Percentiles rank a stretch among this genome's conserved stretches.
phyloP scores from a whole-genome alignment of 495 filamentous ascomycete species.

The Podospora tetraspora region DNA sequence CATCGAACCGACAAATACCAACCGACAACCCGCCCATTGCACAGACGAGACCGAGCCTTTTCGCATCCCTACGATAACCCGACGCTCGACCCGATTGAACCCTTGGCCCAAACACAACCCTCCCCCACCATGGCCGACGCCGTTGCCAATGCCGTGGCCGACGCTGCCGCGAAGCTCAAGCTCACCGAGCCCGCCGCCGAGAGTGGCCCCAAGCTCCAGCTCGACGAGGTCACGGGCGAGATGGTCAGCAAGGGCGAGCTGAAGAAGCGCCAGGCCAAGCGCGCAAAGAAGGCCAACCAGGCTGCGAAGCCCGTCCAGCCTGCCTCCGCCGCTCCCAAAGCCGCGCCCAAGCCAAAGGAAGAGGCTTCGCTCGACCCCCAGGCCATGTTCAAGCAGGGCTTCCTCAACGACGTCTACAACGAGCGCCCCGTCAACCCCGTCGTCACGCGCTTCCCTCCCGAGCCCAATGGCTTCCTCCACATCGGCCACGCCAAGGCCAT shows the following conservation, averaged over 20 bases:
- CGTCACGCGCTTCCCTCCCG: conserved; percentile 84
- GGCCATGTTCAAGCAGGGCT: conserved; percentile 80
- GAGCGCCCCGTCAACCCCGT: conserved; percentile 63
- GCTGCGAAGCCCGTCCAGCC: conserved; percentile 17
- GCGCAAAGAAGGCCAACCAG: conserved; percentile 54
- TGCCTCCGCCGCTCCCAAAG: conserved; percentile 15
- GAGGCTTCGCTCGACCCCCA: conserved; percentile 56
- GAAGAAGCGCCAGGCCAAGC: conserved; percentile 60
- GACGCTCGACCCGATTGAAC: background rate
- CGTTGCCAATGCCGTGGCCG: conserved; percentile 48
- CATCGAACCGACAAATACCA: background rate
- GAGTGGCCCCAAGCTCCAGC: conserved; percentile 51
- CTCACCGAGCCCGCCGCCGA: conserved; percentile 51
- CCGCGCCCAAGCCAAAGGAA: conserved; percentile 37
- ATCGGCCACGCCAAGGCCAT: conserved; percentile 92
- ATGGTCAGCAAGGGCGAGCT: conserved; percentile 61
- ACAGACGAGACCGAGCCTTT: background rate
- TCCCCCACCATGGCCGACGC: conserved; percentile 49
- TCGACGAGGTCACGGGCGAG: conserved; percentile 62
- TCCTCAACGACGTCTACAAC: conserved; percentile 73
- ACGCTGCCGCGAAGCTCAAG: conserved; percentile 52
- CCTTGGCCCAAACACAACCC: background rate
- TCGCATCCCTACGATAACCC: background rate
- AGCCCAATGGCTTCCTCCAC: conserved; percentile 79
- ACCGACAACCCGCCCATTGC: background rate